Conservation (phyloP, 2,329 filamentous ascomycete genomes). For the Rutstroemia sp. region DNA sequence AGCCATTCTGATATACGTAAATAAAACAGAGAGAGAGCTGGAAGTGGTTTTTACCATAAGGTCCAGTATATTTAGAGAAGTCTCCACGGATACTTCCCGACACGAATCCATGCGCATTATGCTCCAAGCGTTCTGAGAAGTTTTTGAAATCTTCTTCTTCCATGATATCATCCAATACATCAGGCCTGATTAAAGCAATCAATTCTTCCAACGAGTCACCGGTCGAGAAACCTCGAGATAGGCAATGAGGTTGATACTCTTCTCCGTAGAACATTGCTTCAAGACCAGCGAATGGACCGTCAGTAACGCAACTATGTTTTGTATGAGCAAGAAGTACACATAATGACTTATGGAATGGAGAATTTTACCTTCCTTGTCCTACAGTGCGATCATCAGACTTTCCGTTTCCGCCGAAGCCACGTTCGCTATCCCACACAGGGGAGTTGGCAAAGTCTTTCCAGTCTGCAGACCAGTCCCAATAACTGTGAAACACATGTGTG, state of each 20-base stretch:
- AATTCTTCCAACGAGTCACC: background rate
- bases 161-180: background rate
- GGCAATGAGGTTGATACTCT: background rate
- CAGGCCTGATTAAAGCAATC: background rate
- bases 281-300: background rate
- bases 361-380: too few relatives aligned
- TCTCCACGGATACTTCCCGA: background rate
- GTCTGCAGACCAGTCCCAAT: conserved; percentile 2
- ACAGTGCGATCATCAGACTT: background rate
- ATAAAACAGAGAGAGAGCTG: background rate
- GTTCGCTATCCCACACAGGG: background rate
- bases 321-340: too few relatives aligned
- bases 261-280: background rate
- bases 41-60: background rate
- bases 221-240: background rate
- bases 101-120: background rate
- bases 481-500: background rate
- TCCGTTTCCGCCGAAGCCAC: background rate
- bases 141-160: background rate
- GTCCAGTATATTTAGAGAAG: background rate
- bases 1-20: background rate
- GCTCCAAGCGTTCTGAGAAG: background rate
- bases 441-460: background rate
- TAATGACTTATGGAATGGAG: too few relatives aligned
- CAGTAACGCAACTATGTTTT: background rate